phyloP scores from a whole-genome alignment of 306 rosid genomes.

The Dalbergia cochinchinensis region DNA sequence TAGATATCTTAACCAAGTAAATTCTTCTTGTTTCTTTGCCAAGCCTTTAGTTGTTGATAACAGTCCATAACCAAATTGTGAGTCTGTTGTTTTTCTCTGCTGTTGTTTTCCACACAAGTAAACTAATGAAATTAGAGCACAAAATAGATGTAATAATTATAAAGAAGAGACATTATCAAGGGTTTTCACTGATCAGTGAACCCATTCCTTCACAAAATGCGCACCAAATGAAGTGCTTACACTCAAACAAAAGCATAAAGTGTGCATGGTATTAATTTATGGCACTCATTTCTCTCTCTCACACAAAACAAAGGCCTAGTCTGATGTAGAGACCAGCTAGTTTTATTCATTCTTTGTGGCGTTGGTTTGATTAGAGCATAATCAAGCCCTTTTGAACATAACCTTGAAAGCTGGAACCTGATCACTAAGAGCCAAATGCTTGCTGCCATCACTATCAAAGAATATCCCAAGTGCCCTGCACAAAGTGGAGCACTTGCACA shows the following conservation, averaged over 20 bases:
- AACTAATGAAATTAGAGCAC: neutral
- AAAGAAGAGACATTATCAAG: too few species aligned
- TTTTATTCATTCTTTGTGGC: slow-evolving; percentile 26
- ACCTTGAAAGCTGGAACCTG: slow-evolving; percentile 44
- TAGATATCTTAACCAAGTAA: neutral
- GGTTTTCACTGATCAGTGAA: neutral
- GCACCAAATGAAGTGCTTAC: neutral
- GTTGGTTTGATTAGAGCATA: neutral
- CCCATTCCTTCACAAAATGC: slow-evolving; percentile 23
- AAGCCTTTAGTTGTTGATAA: slow-evolving; percentile 8
- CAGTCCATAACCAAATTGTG: neutral
- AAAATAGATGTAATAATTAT: neutral
- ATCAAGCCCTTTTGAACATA: slow-evolving; percentile 46
- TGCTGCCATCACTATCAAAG: slow-evolving; percentile 32
- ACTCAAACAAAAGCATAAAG: slow-evolving; percentile 9
- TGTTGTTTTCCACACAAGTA: neutral
- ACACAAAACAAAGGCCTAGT: neutral
- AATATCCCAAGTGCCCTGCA: slow-evolving; percentile 57
- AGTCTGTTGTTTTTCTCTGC: neutral
- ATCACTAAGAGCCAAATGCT: slow-evolving; percentile 53
- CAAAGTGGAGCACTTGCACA: slow-evolving; percentile 60
- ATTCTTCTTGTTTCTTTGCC: neutral
- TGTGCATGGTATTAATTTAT: neutral
- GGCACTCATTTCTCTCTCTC: neutral
- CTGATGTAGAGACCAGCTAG: neutral